Evolutionary conservation across 2,329 filamentous ascomycete species (phyloP).

Genomic region (Nemania sp.): DNA sequence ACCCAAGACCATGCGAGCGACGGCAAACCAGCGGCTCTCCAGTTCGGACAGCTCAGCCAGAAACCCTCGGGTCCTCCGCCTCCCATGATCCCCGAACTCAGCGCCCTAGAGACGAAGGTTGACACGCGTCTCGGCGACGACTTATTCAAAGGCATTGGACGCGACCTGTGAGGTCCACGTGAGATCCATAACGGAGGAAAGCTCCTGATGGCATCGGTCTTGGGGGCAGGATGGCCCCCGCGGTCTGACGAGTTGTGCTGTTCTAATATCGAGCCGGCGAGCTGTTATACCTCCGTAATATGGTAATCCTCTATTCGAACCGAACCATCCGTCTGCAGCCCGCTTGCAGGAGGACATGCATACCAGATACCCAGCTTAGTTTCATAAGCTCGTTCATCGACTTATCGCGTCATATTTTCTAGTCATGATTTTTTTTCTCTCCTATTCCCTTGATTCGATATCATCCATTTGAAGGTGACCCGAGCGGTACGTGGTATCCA

Average conservation of each 20-base stretch:
- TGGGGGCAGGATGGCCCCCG: neutral
- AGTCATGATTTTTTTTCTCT: constrained; percentile 15
- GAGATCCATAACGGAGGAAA: constrained; percentile 3
- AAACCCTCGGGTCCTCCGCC: constrained; percentile 56
- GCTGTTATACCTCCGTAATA: constrained; percentile 31
- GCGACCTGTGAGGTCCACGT: constrained; percentile 14
- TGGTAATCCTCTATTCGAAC: constrained; percentile 27
- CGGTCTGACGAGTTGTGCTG: constrained; percentile 13
- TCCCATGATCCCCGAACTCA: constrained; percentile 64
- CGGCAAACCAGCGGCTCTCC: constrained; percentile 48
- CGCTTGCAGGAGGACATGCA: constrained; percentile 29
- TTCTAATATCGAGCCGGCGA: constrained; percentile 27
- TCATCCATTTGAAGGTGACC: constrained; percentile 17
- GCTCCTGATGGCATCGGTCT: neutral
- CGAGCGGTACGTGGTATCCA: constrained; percentile 1
- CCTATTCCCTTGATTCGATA: constrained; percentile 7
- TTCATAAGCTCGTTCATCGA: constrained; percentile 39
- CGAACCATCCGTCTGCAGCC: constrained; percentile 22
- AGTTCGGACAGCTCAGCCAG: constrained; percentile 45
- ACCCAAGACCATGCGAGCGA: constrained; percentile 39
- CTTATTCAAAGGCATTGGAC: constrained; percentile 59
- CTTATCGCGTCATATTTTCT: constrained; percentile 35
- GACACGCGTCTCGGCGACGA: constrained; percentile 53
- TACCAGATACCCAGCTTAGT: constrained; percentile 43
- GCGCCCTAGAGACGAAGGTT: constrained; percentile 53